phyloP scores from a whole-genome alignment of 73 alveolate genomes.

The Tetrahymena thermophila region DNA sequence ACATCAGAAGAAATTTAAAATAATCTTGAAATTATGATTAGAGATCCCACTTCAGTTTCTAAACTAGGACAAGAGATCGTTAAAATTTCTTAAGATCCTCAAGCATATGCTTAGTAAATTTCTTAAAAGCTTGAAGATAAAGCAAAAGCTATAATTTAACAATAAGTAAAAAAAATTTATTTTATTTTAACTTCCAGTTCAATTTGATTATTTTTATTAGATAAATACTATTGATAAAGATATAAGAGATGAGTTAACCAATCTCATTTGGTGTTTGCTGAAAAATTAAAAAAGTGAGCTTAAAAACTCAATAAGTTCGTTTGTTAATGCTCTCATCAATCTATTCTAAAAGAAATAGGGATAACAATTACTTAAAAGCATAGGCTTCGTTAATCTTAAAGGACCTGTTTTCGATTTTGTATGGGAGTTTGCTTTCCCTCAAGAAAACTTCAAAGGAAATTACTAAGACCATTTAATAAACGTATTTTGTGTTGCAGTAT shows the following conservation, averaged over 20 bases:
- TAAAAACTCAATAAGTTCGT: constrained; percentile 6
- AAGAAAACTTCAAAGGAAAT: not conserved
- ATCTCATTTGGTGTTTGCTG: constrained; percentile 6
- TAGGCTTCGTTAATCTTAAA: not conserved
- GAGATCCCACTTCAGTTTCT: constrained; percentile 20
- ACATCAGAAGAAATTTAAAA: constrained; percentile 20
- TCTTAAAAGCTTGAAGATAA: constrained; percentile 25
- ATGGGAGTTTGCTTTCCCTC: constrained; percentile 45
- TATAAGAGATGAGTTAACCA: constrained; percentile 18
- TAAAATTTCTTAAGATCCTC: constrained; percentile 30
- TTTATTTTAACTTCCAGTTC: no score
- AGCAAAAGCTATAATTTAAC: constrained; percentile 9
- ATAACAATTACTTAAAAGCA: not conserved
- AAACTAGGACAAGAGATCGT: constrained; percentile 17
- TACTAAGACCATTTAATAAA: not conserved
- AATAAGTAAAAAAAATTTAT: constrained; percentile 17
- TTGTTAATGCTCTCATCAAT: constrained; percentile 13
- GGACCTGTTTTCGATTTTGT: constrained; percentile 20
- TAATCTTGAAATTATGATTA: constrained; percentile 22
- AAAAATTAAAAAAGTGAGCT: constrained; percentile 15
- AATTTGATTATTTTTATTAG: no score
- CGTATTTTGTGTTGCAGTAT: not conserved
- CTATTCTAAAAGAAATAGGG: not conserved
- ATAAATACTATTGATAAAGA: not conserved
- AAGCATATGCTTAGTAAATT: constrained; percentile 18